These are phyloP conservation scores for Extremus antarcticus DNA, from an alignment of 495 filamentous ascomycete species.

Conservation along the genomic window DNA sequence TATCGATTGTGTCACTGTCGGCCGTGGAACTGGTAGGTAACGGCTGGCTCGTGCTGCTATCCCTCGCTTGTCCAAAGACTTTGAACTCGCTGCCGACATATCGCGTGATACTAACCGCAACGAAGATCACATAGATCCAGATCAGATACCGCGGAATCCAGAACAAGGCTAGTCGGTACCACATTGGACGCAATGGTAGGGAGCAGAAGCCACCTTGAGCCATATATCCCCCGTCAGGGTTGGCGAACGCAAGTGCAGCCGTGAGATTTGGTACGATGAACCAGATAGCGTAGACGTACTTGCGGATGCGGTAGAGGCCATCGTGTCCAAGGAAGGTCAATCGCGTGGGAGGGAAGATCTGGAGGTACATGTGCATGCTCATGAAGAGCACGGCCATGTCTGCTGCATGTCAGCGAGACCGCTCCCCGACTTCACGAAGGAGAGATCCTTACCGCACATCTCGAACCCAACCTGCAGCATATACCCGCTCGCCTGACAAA, in stretches of 20 bases:
- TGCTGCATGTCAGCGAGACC: slow-evolving; percentile 16
- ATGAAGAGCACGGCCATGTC: slow-evolving; percentile 62
- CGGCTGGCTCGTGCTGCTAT: neutral
- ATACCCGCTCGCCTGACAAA: slow-evolving; percentile 61
- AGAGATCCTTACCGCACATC: slow-evolving; percentile 41
- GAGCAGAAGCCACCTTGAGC: slow-evolving; percentile 56
- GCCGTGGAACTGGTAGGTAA: neutral
- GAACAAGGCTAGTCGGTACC: slow-evolving; percentile 53
- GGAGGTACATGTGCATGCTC: slow-evolving; percentile 57
- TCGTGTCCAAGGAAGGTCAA: slow-evolving; percentile 32
- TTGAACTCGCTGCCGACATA: slow-evolving; percentile 45
- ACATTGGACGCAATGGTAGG: slow-evolving; percentile 47
- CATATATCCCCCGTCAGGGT: slow-evolving; percentile 41
- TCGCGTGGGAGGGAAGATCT: slow-evolving; percentile 47
- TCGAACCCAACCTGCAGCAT: slow-evolving; percentile 53
- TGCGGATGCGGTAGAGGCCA: slow-evolving; percentile 58
- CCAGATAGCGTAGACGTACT: slow-evolving; percentile 43
- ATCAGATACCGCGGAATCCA: slow-evolving; percentile 68
- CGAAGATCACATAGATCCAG: slow-evolving; percentile 45
- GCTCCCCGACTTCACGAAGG: neutral
- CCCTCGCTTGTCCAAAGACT: slow-evolving; percentile 15
- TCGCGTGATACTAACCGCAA: slow-evolving; percentile 58
- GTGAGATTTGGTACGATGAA: slow-evolving; percentile 45
- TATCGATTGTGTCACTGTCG: neutral
- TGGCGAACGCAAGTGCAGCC: slow-evolving; percentile 54